These are phyloP conservation scores for Boletus huronensis DNA, from an alignment of 768 basidiomycete species.

Conservation along the genomic window DNA sequence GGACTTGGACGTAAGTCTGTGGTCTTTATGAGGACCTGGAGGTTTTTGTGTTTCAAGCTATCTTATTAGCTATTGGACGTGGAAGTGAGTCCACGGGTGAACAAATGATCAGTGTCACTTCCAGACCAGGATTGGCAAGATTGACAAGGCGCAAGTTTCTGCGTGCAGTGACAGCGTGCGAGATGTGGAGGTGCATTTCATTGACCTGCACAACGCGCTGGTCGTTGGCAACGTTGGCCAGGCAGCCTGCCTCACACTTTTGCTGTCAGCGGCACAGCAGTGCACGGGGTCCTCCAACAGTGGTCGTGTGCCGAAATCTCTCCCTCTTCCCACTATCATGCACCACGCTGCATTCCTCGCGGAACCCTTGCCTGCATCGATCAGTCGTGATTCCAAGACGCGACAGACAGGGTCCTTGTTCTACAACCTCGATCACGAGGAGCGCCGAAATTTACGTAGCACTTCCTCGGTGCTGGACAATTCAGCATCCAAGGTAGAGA, in stretches of 20 bases:
- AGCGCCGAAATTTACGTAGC: conserved; percentile 28
- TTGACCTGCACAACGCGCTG: too few species aligned
- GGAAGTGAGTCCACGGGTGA: conserved; percentile 2
- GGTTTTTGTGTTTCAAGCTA: conserved; percentile 1
- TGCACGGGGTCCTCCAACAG: background rate
- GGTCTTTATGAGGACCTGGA: conserved; percentile 3
- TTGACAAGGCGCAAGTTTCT: background rate
- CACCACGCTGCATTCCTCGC: conserved; percentile 9
- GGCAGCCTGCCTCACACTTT: background rate
- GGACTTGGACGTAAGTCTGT: conserved; percentile 13
- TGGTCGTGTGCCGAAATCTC: conserved; percentile 23
- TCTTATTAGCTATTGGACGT: conserved; percentile 12
- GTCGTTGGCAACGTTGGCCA: too few species aligned
- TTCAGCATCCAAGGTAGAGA: conserved; percentile 40
- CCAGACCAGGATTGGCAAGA: background rate
- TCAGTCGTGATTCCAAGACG: conserved; percentile 1
- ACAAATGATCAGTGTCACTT: conserved; percentile 3
- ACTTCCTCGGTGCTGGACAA: conserved; percentile 35
- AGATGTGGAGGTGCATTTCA: background rate
- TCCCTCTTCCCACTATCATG: conserved; percentile 11
- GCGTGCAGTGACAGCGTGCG: background rate
- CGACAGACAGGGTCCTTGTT: conserved; percentile 5
- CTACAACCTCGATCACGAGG: conserved; percentile 4
- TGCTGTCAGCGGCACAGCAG: background rate
- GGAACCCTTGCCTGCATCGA: conserved; percentile 7